These are phyloP conservation scores for Panaeolus cyanescens DNA, from an alignment of 768 basidiomycete species.

Conservation along the genomic window DNA sequence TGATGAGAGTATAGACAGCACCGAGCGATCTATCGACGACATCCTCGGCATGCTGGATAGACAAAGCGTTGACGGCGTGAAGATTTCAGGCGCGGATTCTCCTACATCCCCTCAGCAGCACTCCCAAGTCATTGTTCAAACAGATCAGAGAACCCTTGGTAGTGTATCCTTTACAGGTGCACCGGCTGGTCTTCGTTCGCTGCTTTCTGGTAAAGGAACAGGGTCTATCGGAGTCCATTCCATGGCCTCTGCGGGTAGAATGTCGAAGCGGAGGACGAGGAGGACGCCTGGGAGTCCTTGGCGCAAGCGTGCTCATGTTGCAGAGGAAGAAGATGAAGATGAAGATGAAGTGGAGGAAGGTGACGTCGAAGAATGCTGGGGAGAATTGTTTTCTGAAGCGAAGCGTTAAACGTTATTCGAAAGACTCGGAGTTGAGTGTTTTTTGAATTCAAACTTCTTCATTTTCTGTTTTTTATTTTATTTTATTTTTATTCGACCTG, in stretches of 20 bases:
- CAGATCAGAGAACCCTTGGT: neutral
- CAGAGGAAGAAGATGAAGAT: neutral
- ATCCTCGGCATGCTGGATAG: constrained; percentile 6
- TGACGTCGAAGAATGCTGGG: neutral
- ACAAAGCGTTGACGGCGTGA: neutral
- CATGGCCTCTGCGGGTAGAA: neutral
- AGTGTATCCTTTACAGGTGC: neutral
- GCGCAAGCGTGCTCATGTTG: neutral
- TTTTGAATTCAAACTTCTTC: too few species aligned
- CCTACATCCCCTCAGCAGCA: neutral
- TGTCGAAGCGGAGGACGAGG: neutral
- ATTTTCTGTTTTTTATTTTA: too few species aligned
- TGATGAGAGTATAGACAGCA: constrained; percentile 11
- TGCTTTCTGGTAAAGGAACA: neutral
- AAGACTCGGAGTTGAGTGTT: too few species aligned
- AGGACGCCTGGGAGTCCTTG: neutral
- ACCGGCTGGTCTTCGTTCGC: neutral
- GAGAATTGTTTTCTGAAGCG: neutral
- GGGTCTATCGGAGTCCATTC: neutral
- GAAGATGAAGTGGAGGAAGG: neutral
- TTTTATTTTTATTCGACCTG: too few species aligned
- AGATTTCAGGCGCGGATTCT: neutral
- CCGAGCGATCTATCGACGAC: constrained; percentile 8
- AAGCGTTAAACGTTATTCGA: neutral
- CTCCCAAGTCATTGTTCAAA: neutral